phyloP scores from a whole-genome alignment of 805 yeast species.

The Lipomyces chichibuensis region DNA sequence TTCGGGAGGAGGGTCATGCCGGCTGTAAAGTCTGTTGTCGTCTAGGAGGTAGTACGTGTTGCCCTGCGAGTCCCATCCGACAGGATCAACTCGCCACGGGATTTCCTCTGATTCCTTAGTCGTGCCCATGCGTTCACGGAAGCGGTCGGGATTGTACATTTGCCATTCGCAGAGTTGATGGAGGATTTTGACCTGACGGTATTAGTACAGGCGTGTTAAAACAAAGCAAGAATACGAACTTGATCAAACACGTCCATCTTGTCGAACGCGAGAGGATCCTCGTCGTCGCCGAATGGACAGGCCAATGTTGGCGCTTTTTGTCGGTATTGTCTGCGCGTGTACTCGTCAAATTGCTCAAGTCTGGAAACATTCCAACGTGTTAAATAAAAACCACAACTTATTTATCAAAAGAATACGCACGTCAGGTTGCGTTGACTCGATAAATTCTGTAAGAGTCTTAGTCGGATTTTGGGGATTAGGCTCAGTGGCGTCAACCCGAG shows the following conservation, averaged over 20 bases:
- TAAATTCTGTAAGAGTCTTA: conserved; percentile 28
- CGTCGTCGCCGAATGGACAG: conserved; percentile 33
- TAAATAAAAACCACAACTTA: background rate
- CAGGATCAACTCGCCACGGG: conserved; percentile 41
- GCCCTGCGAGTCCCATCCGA: conserved; percentile 40
- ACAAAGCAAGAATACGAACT: conserved; percentile 8
- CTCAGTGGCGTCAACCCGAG: conserved; percentile 37
- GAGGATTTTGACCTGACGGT: conserved; percentile 18
- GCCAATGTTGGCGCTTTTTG: conserved; percentile 19
- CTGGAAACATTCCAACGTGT: conserved; percentile 3
- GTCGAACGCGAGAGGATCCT: conserved; percentile 19
- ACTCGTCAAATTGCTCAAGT: conserved; percentile 32
- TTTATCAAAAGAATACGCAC: conserved; percentile 13
- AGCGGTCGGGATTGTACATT: conserved; percentile 29
- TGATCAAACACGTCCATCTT: conserved; percentile 29
- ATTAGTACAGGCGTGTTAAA: background rate
- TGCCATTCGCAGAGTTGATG: conserved; percentile 33
- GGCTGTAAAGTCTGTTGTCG: conserved; percentile 43
- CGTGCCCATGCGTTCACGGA: conserved; percentile 37
- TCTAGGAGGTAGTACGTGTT: conserved; percentile 44
- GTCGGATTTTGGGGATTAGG: conserved; percentile 31
- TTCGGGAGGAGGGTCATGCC: conserved; percentile 18
- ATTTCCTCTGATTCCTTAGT: conserved; percentile 32
- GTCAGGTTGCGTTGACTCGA: conserved; percentile 30
- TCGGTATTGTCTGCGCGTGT: conserved; percentile 33